Base-by-base conservation (phyloP, 2,329 filamentous ascomycete species). In the Cordyceps fumosorosea region DNA sequence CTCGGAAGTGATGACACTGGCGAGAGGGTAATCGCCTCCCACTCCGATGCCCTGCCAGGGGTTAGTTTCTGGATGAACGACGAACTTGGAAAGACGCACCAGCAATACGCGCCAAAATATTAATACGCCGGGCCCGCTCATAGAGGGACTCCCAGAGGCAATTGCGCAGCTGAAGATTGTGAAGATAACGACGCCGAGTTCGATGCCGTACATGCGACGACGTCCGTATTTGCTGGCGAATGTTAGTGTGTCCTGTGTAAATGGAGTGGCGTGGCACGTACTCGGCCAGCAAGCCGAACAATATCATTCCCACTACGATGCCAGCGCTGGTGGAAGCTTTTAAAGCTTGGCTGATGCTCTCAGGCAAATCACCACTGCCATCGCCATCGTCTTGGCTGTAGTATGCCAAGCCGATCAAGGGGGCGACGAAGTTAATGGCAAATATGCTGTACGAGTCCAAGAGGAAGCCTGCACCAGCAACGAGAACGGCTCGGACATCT, bases 401-500 rank as follows among this genome's bases (percentile, higher is more conserved):
- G 73, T 88, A 95, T 55, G 91, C 89, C 16, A 93, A 81, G 51
- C 90, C 90, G 16, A 93, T 76, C 71, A 93, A 84, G 52, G 81
- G 82, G 1, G 86, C 88, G 55, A 89, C 83, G 54, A 93, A 78
- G 72, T 89, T 90, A 73, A 92, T 89, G 69, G 90, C 88, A 73
- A 95, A 95, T 68, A 92, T 90, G 67, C 84, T 86, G 76, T 93
- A 93, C 14, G 89, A 88, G 73, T 93, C 90, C 53, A 90, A 88
- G 71, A 93, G 91, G 79, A 95, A 93, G 57, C 90, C 90, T 63
- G 91, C 87, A 55, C 90, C 90, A 29, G 90, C 89, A 3, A 93
- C 89, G 7, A 89, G 74, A 3, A 91, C 81, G 60, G 89, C 87
- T 53, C 89, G 84, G 29, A 92, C 80, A 75, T 93, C 76, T 79